A percentile compares a stretch with the other conserved stretches of the same genome.
Evolutionary conservation across 2,329 filamentous ascomycete species (phyloP).

Genomic region (Ampelomyces quisqualis): DNA sequence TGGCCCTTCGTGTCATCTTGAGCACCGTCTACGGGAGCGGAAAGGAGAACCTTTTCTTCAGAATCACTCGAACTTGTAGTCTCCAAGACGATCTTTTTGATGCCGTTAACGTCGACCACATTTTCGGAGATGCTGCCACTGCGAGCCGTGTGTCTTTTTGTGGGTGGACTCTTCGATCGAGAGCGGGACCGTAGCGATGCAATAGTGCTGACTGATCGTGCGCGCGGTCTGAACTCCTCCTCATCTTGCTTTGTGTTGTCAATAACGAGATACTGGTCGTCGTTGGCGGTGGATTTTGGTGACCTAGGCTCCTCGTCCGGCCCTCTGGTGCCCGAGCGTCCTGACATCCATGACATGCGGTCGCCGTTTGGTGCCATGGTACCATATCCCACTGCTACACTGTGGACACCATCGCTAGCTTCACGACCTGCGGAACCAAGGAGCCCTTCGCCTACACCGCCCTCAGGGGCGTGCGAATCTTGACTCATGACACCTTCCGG

Average conservation of each 20-base stretch:
- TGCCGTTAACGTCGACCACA: constrained; percentile 70
- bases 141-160: constrained; percentile 56
- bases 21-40: constrained; percentile 22
- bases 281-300: constrained; percentile 20
- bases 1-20: constrained; percentile 18
- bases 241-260: constrained; percentile 17
- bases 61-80: constrained; percentile 60
- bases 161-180: constrained; percentile 25
- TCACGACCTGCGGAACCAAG: constrained; percentile 57
- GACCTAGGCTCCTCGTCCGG: constrained; percentile 24
- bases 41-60: constrained; percentile 23
- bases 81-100: constrained; percentile 74
- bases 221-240: constrained; percentile 6
- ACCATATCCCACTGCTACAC: constrained; percentile 52
- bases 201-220: constrained; percentile 37
- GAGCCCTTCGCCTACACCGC: constrained; percentile 57
- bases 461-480: constrained; percentile 46
- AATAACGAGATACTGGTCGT: constrained; percentile 19
- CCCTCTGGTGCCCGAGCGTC: constrained; percentile 15
- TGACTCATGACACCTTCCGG: constrained; percentile 18
- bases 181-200: constrained; percentile 36
- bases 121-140: constrained; percentile 80
- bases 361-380: constrained; percentile 40
- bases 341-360: constrained; percentile 34
- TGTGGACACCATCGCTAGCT: constrained; percentile 66